Evolutionary conservation across 441 rosid species (phyloP).

Genomic region (Euphorbia schlechtendalii): DNA sequence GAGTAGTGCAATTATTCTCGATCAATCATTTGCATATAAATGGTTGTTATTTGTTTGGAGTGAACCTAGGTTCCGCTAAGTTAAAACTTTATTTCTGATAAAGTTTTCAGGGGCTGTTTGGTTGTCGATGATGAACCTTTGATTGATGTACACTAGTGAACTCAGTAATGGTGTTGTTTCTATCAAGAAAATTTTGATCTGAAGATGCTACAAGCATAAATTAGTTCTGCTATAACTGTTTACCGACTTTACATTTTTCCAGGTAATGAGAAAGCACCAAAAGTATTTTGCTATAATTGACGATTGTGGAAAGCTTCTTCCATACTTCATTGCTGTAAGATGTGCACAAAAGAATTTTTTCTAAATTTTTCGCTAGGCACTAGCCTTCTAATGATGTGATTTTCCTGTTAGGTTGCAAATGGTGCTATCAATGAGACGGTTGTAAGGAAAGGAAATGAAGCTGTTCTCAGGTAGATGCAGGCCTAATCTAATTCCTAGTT

Average conservation of each 20-base stretch:
- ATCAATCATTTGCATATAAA: background rate
- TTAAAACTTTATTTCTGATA: background rate
- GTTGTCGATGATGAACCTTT: background rate
- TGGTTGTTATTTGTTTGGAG: background rate
- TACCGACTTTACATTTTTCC: constrained; percentile 25
- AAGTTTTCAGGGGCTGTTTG: background rate
- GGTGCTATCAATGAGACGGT: constrained; percentile 70
- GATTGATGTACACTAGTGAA: background rate
- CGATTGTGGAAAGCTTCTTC: constrained; percentile 65
- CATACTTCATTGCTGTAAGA: constrained; percentile 81
- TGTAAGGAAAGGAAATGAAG: constrained; percentile 95
- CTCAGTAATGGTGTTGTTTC: background rate
- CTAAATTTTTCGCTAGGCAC: constrained; percentile 8
- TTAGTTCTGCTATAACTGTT: constrained; percentile 1
- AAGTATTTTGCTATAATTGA: constrained; percentile 73
- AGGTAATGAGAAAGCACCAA: constrained; percentile 99
- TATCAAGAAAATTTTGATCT: background rate
- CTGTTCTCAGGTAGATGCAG: constrained; percentile 78
- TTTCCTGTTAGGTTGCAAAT: constrained; percentile 78
- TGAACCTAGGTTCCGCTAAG: background rate
- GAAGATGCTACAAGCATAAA: constrained; percentile 9
- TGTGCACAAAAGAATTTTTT: constrained; percentile 20
- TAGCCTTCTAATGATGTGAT: constrained; percentile 17
- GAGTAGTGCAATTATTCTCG: background rate
- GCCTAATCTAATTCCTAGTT: constrained; percentile 13